Conservation (phyloP, 2,329 filamentous ascomycete species). For the Hypoxylon sp. region DNA sequence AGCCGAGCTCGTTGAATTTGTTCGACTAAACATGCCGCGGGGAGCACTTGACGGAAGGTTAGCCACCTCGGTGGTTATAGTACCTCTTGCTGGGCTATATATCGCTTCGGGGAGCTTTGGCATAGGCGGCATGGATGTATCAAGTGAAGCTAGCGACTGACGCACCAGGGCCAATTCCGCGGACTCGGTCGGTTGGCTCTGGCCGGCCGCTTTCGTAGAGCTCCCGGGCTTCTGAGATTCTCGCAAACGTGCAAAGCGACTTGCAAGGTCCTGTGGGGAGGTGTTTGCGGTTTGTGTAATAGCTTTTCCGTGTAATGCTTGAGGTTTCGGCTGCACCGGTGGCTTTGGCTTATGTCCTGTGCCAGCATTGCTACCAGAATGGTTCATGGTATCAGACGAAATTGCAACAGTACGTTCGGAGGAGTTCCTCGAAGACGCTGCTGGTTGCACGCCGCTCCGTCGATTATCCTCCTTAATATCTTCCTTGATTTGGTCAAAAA, state of each 20-base stretch:
- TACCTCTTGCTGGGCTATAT: conserved; percentile 83
- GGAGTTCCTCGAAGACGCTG: conserved; percentile 40
- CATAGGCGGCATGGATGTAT: conserved; percentile 69
- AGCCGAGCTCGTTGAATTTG: conserved; percentile 65
- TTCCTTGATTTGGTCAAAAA: conserved; percentile 71
- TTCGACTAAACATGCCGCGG: conserved; percentile 73
- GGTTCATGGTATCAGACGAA: conserved; percentile 39
- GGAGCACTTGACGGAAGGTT: conserved; percentile 76
- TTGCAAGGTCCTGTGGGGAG: conserved; percentile 64
- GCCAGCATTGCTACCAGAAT: conserved; percentile 3
- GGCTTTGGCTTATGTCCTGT: conserved; percentile 59
- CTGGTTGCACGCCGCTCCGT: conserved; percentile 70
- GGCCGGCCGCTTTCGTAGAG: conserved; percentile 64
- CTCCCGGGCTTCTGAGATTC: conserved; percentile 59
- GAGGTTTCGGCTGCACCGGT: conserved; percentile 75
- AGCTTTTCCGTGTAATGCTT: conserved; percentile 74
- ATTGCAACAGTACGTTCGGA: conserved; percentile 22
- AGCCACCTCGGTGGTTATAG: conserved; percentile 74
- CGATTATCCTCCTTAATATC: conserved; percentile 77
- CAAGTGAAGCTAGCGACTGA: conserved; percentile 63
- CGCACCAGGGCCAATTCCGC: conserved; percentile 66
- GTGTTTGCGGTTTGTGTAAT: conserved; percentile 59
- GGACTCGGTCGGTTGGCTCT: conserved; percentile 62
- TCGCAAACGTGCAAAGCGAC: conserved; percentile 71
- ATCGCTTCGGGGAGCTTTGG: conserved; percentile 82